Base-by-base conservation (phyloP, 1,139 yeast genomes). In the Groenewaldozyma auringiensis region DNA sequence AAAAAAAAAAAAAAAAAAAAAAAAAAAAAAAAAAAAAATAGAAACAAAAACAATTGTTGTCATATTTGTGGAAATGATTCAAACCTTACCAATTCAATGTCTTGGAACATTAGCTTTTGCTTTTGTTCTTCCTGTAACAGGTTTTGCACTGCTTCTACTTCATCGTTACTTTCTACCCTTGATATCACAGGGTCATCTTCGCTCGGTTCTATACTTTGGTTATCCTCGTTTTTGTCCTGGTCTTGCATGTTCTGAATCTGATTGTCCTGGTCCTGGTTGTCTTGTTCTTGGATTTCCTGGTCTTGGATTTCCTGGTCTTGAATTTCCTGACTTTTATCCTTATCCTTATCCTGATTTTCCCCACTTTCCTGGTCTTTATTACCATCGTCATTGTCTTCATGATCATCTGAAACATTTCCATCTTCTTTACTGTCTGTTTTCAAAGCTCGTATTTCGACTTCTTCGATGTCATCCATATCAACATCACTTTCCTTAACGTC, bases 71-170 rank as follows among this genome's bases (percentile, higher is more conserved):
- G 8, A 25, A 25, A 8, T 13, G 31, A 25, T 13, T 8, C 11
- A 8, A 18, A 13, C 4, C 41, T 22, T 41, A 41, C 43, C 25
- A 21, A 34, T 13, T 41, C 33, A 16, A 41, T 33, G 20, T 41
- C 20, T n/a, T 9, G 11, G 27, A 41, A 27, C 18, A 11, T 32
- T 11, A 17, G 18, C 8, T 36, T 36, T n/a, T n/a, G n/a, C n/a
- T 36, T 14, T n/a, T 11, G 40, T 36, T 4, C 6, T 36, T 36
- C 40, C 13, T 6, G 4, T 33, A 33, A 6, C 13, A 9, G 16
- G 6, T 8, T 6, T 6, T 4, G 36, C 8, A 14, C 36, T n/a
- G 14, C 36, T 33, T 14, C 29, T 9, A 33, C 36, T 33, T 17
- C 18, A 33, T 33, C 16, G 8, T 33, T 33, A 14, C 18, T 33